Evolutionary conservation across 768 basidiomycete species (phyloP), one percentile per base, ranked within the genome.

Genomic region (Aureoboletus auriporus): DNA sequence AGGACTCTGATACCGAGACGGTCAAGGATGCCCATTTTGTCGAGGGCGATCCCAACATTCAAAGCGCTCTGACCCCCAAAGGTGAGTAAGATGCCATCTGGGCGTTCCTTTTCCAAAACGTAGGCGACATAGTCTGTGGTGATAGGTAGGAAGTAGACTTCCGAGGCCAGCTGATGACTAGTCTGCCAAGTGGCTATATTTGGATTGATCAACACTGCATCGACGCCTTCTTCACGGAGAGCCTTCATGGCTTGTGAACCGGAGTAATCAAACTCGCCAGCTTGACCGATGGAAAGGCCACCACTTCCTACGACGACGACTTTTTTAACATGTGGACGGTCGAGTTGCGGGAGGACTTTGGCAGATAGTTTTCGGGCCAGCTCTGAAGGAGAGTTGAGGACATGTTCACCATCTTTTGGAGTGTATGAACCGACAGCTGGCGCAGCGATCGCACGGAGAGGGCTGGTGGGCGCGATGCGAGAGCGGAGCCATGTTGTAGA

Each of bases 151-250:
- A 98, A 99, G 73, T 98, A 99, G 57, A 98, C 93, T 66, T 97
- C 91, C 1, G 87, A 87, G 27, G 96, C 96, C 54, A 99, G 77
- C 67, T 97, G 85, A 65, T 99, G 96, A 8, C 94, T 97, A 1
- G 96, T 98, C 71, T 99, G 96, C 87, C 95, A 97, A 28, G 96
- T 98, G 37, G 96, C 95, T 55, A 98, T 97, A 65, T 99, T 98
- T 40, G 96, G 96, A 69, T 98, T 99, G 68, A 99, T 92, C 54
- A 99, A 84, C 54, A 99, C 84, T 29, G 93, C 90, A 47, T 89
- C 80, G 44, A 99, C 85, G 45, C 94, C 94, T 67, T 94, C 92
- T 69, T 99, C 96, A 58, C 86, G 83, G 44, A 99, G 83, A 13
- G 96, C 96, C 68, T 99, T 98, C 70, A 99, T 83, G 9, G 96